These are phyloP conservation scores for Blakeslea trispora DNA, from an alignment of 371 early-diverging fungal species.

Conservation along the genomic window DNA sequence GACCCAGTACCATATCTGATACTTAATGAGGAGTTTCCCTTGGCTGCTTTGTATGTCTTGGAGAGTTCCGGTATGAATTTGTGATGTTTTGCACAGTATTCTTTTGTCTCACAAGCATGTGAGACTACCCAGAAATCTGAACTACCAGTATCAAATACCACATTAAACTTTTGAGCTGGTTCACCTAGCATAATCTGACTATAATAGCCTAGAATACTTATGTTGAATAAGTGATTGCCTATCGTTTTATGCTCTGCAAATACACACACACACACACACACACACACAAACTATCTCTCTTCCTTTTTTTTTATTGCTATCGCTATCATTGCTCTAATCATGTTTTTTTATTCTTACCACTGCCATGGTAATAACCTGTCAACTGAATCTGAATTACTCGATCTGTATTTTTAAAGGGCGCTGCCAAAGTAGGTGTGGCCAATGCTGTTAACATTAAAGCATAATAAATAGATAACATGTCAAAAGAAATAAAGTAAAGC, in stretches of 20 bases:
- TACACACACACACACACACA: no score
- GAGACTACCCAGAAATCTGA: slow-evolving; percentile 87
- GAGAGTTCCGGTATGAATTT: slow-evolving; percentile 19
- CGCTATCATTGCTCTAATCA: no score
- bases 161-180: slow-evolving; percentile 63
- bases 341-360: slow-evolving; percentile 39
- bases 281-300: no score
- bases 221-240: no score
- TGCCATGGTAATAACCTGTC: slow-evolving; percentile 40
- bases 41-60: slow-evolving; percentile 10
- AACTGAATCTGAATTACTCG: slow-evolving; percentile 25
- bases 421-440: no score
- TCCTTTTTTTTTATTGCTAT: no score
- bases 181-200: slow-evolving; percentile 61
- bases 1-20: slow-evolving; percentile 72
- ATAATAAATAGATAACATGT: no score
- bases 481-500: no score
- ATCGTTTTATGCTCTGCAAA: neutral
- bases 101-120: slow-evolving; percentile 77
- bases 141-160: slow-evolving; percentile 79
- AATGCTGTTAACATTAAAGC: no score
- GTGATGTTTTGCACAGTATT: slow-evolving; percentile 21
- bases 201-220: slow-evolving; percentile 47
- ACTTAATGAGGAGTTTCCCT: slow-evolving; percentile 23
- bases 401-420: neutral